Evolutionary conservation across 352 stramenopile species (phyloP).

Genomic region (Pythium plurisporium): DNA sequence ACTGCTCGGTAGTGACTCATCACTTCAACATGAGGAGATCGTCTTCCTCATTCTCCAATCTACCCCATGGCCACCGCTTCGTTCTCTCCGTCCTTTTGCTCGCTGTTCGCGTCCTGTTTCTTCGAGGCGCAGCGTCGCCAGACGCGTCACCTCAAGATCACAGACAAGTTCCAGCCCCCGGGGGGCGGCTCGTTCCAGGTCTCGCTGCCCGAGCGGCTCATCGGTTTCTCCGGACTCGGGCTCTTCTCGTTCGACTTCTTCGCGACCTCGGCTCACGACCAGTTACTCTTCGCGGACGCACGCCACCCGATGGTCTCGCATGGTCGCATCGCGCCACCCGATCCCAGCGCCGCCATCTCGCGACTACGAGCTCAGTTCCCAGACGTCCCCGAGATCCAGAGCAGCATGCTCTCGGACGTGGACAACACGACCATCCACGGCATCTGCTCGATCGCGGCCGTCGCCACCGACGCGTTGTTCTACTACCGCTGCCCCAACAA

Average conservation of each 20-base stretch:
- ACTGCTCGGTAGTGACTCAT: too few species aligned
- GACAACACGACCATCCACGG: slow-evolving; percentile 17
- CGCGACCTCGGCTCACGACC: slow-evolving; percentile 7
- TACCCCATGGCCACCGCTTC: background rate
- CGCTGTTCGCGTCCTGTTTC: slow-evolving; percentile 14
- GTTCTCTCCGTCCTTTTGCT: slow-evolving; percentile 9
- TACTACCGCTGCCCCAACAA: slow-evolving; percentile 23
- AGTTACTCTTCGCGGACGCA: slow-evolving; percentile 17
- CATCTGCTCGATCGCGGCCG: slow-evolving; percentile 15
- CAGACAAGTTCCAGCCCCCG: background rate
- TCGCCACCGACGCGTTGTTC: slow-evolving; percentile 18
- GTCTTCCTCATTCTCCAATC: background rate
- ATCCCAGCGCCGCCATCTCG: slow-evolving; percentile 6
- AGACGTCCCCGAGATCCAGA: slow-evolving; percentile 13
- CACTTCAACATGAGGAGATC: too few species aligned
- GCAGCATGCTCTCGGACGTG: background rate
- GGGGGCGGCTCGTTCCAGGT: slow-evolving; percentile 14
- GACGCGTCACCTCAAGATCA: slow-evolving; percentile 17
- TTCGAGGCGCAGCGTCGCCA: slow-evolving; percentile 20
- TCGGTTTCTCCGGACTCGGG: slow-evolving; percentile 14
- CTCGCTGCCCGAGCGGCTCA: slow-evolving; percentile 15
- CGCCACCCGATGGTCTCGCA: slow-evolving; percentile 16
- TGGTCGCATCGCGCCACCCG: slow-evolving; percentile 1
- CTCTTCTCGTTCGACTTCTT: slow-evolving; percentile 20
- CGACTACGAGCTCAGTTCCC: slow-evolving; percentile 4